Conservation (phyloP, 129 eudicot genomes). For the Centrapalus pauciflorus region DNA sequence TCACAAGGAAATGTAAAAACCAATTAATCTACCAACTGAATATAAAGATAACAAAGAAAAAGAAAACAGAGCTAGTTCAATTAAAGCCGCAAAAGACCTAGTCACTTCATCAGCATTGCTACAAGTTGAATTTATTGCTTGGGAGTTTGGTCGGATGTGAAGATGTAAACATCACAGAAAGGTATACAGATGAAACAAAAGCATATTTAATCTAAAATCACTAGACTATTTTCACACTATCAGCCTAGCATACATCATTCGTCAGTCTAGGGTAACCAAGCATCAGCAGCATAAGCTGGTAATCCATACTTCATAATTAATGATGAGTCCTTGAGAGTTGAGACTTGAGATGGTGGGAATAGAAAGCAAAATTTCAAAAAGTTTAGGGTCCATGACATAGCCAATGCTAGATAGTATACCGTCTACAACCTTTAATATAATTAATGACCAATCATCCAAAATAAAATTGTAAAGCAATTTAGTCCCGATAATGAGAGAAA, state of each 20-base stretch:
- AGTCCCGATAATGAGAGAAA: slow-evolving; percentile 1
- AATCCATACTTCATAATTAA: neutral
- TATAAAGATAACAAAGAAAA: neutral
- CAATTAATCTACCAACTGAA: neutral
- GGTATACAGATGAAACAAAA: too few relatives aligned
- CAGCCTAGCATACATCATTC: too few relatives aligned
- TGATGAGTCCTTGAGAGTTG: neutral
- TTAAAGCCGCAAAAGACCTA: neutral
- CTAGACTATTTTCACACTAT: neutral
- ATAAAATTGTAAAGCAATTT: neutral
- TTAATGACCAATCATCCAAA: neutral
- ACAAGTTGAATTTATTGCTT: too few relatives aligned
- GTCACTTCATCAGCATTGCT: too few relatives aligned
- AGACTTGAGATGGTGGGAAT: neutral
- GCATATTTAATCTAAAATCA: neutral
- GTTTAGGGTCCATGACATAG: neutral
- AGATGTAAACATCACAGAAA: too few relatives aligned
- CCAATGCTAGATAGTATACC: neutral
- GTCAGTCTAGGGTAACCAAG: neutral
- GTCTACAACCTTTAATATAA: neutral
- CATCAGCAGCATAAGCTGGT: neutral
- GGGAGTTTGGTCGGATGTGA: too few relatives aligned
- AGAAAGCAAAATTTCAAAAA: neutral
- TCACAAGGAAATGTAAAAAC: neutral
- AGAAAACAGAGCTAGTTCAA: neutral